phyloP scores from a whole-genome alignment of 768 basidiomycete species.

The Lactarius quietus region DNA sequence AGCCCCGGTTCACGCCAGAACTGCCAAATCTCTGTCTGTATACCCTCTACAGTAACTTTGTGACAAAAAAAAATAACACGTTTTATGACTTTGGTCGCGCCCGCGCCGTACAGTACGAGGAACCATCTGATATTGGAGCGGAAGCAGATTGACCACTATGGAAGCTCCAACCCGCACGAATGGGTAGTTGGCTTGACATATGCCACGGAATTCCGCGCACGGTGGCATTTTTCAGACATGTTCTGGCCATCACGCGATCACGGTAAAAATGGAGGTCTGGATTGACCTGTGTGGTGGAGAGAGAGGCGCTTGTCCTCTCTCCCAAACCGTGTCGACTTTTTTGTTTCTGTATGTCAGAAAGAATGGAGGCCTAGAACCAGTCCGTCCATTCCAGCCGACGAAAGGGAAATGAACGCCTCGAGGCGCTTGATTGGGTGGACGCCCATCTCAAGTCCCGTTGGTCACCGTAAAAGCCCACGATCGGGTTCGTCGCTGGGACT shows the following conservation, averaged over 20 bases:
- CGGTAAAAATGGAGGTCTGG: not conserved
- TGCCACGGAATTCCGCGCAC: not conserved
- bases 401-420: not conserved
- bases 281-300: not conserved
- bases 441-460: not conserved
- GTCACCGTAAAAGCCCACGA: not conserved
- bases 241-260: not conserved
- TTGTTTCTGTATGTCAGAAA: not conserved
- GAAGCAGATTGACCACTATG: not conserved
- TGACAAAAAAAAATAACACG: not conserved
- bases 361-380: not conserved
- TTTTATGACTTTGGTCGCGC: not conserved
- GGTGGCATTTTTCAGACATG: not conserved
- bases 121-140: not conserved
- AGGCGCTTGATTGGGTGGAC: not conserved
- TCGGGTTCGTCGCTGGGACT: slow-evolving; percentile 14
- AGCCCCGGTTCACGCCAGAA: not conserved
- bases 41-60: not conserved
- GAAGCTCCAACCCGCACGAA: not conserved
- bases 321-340: not conserved
- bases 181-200: not conserved
- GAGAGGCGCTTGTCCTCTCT: not conserved
- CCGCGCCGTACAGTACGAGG: not conserved
- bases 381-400: not conserved
- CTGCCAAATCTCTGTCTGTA: not conserved